Percentiles rank a stretch among this genome's conserved stretches.
These are phyloP conservation scores for Candida sanyaensis DNA, from an alignment of 1,139 yeast genomes.

Conservation along the genomic window DNA sequence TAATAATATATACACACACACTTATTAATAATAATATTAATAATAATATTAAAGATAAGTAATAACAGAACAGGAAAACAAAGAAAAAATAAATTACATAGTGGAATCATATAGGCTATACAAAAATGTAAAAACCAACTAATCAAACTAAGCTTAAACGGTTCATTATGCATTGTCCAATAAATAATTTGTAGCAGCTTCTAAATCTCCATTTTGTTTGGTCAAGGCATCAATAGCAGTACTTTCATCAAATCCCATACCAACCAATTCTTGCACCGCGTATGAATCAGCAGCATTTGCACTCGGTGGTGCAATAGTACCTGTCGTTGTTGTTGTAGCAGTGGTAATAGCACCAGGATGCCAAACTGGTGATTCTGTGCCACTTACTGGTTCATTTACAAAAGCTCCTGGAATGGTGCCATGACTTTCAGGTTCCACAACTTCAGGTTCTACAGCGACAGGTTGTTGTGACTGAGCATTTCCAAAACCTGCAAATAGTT, in stretches of 20 bases:
- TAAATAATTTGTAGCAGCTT: conserved; percentile 80
- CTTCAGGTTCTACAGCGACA: conserved; percentile 50
- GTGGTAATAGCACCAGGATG: conserved; percentile 12
- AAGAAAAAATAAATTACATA: background rate
- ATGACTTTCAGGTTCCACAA: background rate
- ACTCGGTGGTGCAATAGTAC: conserved; percentile 1
- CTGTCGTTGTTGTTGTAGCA: conserved; percentile 6
- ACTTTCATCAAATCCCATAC: conserved; percentile 82
- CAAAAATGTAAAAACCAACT: background rate
- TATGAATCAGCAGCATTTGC: conserved; percentile 14
- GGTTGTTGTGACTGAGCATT: conserved; percentile 39
- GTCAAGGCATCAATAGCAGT: conserved; percentile 71
- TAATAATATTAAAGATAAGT: background rate
- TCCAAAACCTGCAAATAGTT: conserved; percentile 87
- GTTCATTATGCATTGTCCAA: conserved; percentile 57
- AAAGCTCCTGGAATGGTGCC: background rate
- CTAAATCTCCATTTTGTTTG: conserved; percentile 71
- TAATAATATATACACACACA: background rate
- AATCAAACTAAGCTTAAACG: conserved; percentile 15
- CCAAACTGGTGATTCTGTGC: background rate
- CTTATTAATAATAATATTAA: background rate
- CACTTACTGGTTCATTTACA: background rate
- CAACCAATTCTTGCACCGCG: conserved; percentile 68
- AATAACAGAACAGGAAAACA: background rate
- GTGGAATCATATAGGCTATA: too few species aligned